These are phyloP conservation scores for Apiospora pterosperma DNA, from an alignment of 2,329 filamentous ascomycete genomes.

Conservation along the genomic window DNA sequence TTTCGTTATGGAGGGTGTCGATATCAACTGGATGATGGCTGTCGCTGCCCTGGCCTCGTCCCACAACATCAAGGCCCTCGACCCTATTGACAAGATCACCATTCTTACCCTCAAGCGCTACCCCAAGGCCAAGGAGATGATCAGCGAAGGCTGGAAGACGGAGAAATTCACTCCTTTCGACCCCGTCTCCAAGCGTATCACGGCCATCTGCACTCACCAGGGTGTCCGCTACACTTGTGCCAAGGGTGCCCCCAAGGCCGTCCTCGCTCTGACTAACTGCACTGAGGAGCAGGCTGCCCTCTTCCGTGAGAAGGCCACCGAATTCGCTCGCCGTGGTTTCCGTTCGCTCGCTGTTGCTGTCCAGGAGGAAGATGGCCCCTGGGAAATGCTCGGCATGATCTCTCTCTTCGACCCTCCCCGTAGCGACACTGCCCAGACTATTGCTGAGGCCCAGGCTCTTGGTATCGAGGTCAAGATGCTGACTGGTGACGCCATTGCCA, in stretches of 20 bases:
- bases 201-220: constrained; percentile 62
- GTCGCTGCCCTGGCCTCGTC: constrained; percentile 69
- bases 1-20: constrained; percentile 68
- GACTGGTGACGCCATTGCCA: constrained; percentile 72
- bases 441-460: constrained; percentile 68
- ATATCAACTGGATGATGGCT: constrained; percentile 78
- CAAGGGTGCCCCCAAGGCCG: constrained; percentile 71
- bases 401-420: constrained; percentile 74
- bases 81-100: constrained; percentile 73
- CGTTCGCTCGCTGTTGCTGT: constrained; percentile 71
- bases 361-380: constrained; percentile 68
- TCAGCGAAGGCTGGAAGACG: constrained; percentile 70
- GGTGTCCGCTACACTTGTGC: constrained; percentile 67
- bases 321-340: constrained; percentile 74
- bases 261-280: constrained; percentile 64
- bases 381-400: constrained; percentile 71
- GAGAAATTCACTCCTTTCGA: constrained; percentile 77
- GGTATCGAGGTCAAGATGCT: constrained; percentile 74
- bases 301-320: constrained; percentile 66
- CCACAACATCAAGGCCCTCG: constrained; percentile 72
- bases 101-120: constrained; percentile 69
- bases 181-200: constrained; percentile 75
- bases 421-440: constrained; percentile 71
- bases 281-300: constrained; percentile 59
- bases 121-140: constrained; percentile 70